phyloP scores from a whole-genome alignment of 192 early-diverging fungal genomes.

The Funneliformis mosseae region DNA sequence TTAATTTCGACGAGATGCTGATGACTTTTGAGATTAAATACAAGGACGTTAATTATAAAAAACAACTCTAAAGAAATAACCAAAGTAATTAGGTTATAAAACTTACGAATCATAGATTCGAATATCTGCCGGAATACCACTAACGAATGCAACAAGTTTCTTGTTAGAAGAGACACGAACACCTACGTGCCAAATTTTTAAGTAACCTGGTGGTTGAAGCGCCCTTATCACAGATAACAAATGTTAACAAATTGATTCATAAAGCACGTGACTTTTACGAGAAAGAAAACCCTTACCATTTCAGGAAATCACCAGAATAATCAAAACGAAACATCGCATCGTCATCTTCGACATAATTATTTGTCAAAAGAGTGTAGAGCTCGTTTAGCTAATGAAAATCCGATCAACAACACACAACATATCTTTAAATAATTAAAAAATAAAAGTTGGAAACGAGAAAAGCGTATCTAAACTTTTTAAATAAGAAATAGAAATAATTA shows the following conservation, averaged over 20 bases:
- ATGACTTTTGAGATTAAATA: slow-evolving; percentile 35
- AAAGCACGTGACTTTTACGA: neutral
- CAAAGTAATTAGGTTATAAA: neutral
- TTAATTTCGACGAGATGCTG: slow-evolving; percentile 94
- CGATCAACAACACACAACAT: neutral
- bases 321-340: slow-evolving; percentile 97
- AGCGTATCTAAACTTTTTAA: too few species aligned
- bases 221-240: slow-evolving; percentile 57
- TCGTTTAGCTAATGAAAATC: slow-evolving; percentile 66
- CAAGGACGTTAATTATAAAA: slow-evolving; percentile 15
- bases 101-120: slow-evolving; percentile 70
- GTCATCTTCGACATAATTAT: slow-evolving; percentile 98
- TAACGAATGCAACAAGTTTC: slow-evolving; percentile 95
- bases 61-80: slow-evolving; percentile 11
- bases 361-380: slow-evolving; percentile 84
- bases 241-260: neutral
- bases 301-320: slow-evolving; percentile 89
- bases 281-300: slow-evolving; percentile 66
- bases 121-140: slow-evolving; percentile 86
- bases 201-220: slow-evolving; percentile 90
- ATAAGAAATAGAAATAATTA: slow-evolving; percentile 36
- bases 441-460: neutral
- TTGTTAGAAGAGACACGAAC: slow-evolving; percentile 79
- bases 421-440: slow-evolving; percentile 9
- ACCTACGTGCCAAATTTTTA: slow-evolving; percentile 87